phyloP scores from a whole-genome alignment of 225 moss, liverwort and hornwort species.

The Marchantia paleacea region DNA sequence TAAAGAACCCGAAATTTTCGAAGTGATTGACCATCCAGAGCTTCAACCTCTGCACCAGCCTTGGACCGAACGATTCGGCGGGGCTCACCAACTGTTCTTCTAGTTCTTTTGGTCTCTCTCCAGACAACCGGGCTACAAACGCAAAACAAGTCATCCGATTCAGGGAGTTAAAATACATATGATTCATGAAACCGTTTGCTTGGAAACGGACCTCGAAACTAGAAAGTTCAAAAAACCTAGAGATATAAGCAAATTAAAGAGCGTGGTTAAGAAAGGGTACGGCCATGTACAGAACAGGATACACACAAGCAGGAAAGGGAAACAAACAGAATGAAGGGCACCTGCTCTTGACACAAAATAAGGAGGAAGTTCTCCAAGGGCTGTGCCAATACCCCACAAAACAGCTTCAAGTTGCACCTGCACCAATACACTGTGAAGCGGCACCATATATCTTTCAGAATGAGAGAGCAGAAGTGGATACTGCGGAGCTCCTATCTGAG shows the following conservation, averaged over 20 bases:
- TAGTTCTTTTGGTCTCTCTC: slow-evolving; percentile 76
- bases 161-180: too few species aligned
- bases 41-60: slow-evolving; percentile 63
- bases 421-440: slow-evolving; percentile 61
- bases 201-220: too few species aligned
- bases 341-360: slow-evolving; percentile 82
- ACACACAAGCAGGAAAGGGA: background rate
- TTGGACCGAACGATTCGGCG: slow-evolving; percentile 42
- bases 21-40: slow-evolving; percentile 73
- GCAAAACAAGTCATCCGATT: background rate
- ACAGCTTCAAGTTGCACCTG: slow-evolving; percentile 86
- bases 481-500: slow-evolving; percentile 49
- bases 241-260: background rate
- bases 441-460: slow-evolving; percentile 63
- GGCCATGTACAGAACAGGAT: background rate
- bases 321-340: background rate
- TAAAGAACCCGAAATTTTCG: slow-evolving; percentile 73
- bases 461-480: slow-evolving; percentile 64
- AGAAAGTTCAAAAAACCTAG: background rate
- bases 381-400: slow-evolving; percentile 86
- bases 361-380: slow-evolving; percentile 91
- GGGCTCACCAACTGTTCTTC: slow-evolving; percentile 66
- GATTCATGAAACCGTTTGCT: too few species aligned
- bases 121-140: slow-evolving; percentile 64
- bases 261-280: background rate